A percentile compares a stretch with the other conserved stretches of the same genome.
Evolutionary conservation across 805 yeast species (phyloP).

Genomic region (Nakazawaea pomicola): DNA sequence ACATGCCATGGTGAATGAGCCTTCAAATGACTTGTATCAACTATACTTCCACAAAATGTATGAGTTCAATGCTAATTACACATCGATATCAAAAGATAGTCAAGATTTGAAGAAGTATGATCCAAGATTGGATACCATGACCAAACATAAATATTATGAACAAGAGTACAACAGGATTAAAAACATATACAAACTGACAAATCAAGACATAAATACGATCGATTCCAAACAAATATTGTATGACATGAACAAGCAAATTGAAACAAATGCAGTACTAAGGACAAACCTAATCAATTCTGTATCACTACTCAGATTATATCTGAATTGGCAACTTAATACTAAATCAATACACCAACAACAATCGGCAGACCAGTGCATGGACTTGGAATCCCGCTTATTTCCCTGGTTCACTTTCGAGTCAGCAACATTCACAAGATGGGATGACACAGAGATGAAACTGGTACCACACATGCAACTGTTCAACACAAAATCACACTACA

Average conservation of each 20-base stretch:
- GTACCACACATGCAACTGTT: slow-evolving; percentile 3
- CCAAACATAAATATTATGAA: slow-evolving; percentile 22
- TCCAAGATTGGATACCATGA: slow-evolving; percentile 16
- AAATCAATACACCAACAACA: too few relatives aligned
- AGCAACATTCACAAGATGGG: slow-evolving; percentile 18
- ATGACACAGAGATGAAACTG: slow-evolving; percentile 5
- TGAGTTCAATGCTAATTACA: slow-evolving; percentile 8
- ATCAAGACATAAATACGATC: slow-evolving; percentile 15
- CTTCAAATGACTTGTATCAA: slow-evolving; percentile 14
- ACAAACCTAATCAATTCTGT: slow-evolving; percentile 16
- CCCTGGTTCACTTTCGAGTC: slow-evolving; percentile 28
- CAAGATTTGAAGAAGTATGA: too few relatives aligned
- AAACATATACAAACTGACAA: slow-evolving; percentile 16
- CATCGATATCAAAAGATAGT: too few relatives aligned
- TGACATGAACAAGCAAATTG: slow-evolving; percentile 13
- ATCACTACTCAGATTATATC: slow-evolving; percentile 16
- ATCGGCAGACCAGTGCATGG: slow-evolving; percentile 16
- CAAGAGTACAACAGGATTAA: slow-evolving; percentile 20
- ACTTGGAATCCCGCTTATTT: slow-evolving; percentile 17
- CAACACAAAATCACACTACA: background rate
- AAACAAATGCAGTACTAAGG: slow-evolving; percentile 9
- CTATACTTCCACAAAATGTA: slow-evolving; percentile 18
- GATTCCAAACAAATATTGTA: slow-evolving; percentile 15
- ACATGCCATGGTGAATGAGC: slow-evolving; percentile 5
- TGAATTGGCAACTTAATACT: too few relatives aligned